These are phyloP conservation scores for Lenwebbia sp. DNA, from an alignment of 345 rosid genomes.

Conservation along the genomic window DNA sequence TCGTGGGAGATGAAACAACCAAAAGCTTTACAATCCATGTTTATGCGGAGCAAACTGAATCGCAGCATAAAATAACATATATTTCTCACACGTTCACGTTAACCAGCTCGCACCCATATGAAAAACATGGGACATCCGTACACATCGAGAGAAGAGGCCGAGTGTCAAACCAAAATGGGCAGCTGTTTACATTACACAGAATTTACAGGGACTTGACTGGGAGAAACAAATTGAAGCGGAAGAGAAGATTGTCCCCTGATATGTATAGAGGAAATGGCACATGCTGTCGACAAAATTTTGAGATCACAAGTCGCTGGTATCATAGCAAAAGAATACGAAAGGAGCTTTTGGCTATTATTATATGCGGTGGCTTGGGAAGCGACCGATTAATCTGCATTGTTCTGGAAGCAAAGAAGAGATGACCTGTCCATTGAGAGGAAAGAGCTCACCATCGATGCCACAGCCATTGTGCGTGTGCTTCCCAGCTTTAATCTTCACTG, in stretches of 20 bases:
- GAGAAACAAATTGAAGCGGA: background rate
- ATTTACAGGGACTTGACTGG: background rate
- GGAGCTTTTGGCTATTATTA: background rate
- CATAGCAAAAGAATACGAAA: background rate
- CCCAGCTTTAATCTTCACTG: slow-evolving; percentile 78
- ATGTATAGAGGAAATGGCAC: background rate
- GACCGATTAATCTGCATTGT: slow-evolving; percentile 90
- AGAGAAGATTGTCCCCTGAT: background rate
- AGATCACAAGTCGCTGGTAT: background rate
- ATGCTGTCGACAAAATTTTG: background rate
- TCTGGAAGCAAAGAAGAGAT: slow-evolving; percentile 78
- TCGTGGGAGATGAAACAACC: background rate
- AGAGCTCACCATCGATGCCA: slow-evolving; percentile 92
- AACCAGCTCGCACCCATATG: background rate
- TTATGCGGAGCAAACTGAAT: background rate
- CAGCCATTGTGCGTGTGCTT: slow-evolving; percentile 76
- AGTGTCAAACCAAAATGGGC: background rate
- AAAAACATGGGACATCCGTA: background rate
- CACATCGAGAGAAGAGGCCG: background rate
- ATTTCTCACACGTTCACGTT: background rate
- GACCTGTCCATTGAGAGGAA: slow-evolving; percentile 77
- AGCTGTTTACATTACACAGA: background rate
- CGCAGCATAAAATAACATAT: background rate
- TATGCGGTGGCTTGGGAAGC: slow-evolving; percentile 15
- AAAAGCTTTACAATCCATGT: background rate